Evolutionary conservation across 371 early-diverging fungal genomes (phyloP), one percentile per base, ranked within the genome.

Genomic region (Apophysomyces trapeziformis): DNA sequence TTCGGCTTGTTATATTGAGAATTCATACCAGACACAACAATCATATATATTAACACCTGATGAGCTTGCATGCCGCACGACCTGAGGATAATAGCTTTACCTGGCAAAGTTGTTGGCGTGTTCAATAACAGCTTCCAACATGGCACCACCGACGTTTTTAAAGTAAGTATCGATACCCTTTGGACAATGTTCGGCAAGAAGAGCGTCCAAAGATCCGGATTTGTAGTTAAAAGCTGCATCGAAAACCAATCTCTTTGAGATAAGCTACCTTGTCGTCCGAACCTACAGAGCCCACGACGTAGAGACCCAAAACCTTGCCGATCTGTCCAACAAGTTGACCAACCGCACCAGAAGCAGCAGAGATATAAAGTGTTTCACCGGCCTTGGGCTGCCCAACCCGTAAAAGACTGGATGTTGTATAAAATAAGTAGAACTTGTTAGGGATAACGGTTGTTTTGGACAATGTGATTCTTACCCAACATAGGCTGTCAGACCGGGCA

Each of bases 161-260:
- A 83, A 92, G 71, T 91, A 91, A 58, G 90, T 83, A 65, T 92
- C 92, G 58, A 93, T 85, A 43, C 93, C 95, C 7, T 85, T 81
- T 8, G 89, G 91, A 26, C 84, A 85, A 14, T 74, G 68, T 62
- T 87, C 74, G 1, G 41, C 58, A 26, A 91, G 73, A 6, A 78
- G 79, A 7, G 71, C 74, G 7, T 67, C 59, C 21, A 61, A 68
- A 38, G 83, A 85, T 37, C 77, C 78, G 1, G 84, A 91, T 79
- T 92, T 93, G 86, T 94, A 94, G 84, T 93, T 94, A 84, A 94
- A 93, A 12, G 89, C 94, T 7, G 70, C 87, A 71, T 93, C 92
- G 54, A 89, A 89, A 90, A 4, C 88, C 89, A 35, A 83, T 78
- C 11, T 84, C 79, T 69, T 80, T 84, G 57, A 93, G 82, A 67